A percentile compares a stretch with the other conserved stretches of the same genome.
Conservation (phyloP, 371 early-diverging fungal species). For the Apophysomyces trapeziformis region DNA sequence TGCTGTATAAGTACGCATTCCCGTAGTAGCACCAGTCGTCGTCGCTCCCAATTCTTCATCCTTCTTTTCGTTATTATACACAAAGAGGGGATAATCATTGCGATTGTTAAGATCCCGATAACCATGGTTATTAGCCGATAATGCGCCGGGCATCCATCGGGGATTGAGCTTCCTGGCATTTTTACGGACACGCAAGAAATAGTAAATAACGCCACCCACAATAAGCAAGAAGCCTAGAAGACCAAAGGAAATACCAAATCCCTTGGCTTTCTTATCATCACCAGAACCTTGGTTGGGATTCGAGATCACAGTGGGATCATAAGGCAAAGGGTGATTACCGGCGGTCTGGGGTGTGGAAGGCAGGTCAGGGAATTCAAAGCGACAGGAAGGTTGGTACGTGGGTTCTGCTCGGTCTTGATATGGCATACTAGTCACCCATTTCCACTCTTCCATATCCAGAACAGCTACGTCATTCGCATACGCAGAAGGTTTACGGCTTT, state of each 20-base stretch:
- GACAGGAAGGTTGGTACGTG: conserved; percentile 19
- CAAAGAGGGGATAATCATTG: conserved; percentile 45
- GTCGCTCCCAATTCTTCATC: conserved; percentile 21
- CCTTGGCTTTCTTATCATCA: conserved; percentile 29
- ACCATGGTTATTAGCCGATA: conserved; percentile 20
- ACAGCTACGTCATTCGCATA: conserved; percentile 38
- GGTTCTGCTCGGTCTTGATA: background rate
- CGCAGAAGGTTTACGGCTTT: background rate
- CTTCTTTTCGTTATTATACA: conserved; percentile 34
- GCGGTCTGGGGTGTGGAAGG: conserved; percentile 1
- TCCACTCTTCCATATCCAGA: conserved; percentile 43
- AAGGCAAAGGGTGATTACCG: background rate
- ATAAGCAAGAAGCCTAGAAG: conserved; percentile 19
- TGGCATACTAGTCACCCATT: conserved; percentile 40
- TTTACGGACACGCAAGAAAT: conserved; percentile 17
- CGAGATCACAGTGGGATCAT: conserved; percentile 29
- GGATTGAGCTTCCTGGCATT: conserved; percentile 37
- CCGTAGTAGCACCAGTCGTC: conserved; percentile 13
- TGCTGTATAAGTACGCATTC: conserved; percentile 42
- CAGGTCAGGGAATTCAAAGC: conserved; percentile 30
- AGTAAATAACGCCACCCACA: conserved; percentile 16
- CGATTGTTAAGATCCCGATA: conserved; percentile 18
- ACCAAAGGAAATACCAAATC: conserved; percentile 34
- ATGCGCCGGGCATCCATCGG: conserved; percentile 42
- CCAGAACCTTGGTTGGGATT: conserved; percentile 18